These are phyloP conservation scores for Eutypa lata DNA, from an alignment of 2,329 filamentous ascomycete species.

Conservation along the genomic window DNA sequence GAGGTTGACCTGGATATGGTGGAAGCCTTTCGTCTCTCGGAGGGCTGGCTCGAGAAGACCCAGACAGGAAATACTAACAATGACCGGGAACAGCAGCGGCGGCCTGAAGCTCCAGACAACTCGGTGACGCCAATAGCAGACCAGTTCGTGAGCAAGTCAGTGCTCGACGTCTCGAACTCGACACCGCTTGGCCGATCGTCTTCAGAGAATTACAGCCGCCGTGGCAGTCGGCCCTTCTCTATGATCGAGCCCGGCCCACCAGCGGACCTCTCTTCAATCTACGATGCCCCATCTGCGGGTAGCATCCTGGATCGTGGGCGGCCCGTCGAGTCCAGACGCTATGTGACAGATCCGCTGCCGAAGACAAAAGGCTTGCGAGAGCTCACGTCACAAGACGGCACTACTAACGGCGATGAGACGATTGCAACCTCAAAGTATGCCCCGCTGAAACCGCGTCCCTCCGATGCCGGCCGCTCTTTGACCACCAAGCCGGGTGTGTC, in stretches of 20 bases:
- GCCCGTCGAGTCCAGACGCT: constrained; percentile 8
- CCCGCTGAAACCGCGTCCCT: too few relatives aligned
- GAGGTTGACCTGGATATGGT: constrained; percentile 11
- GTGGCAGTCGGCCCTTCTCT: constrained; percentile 5
- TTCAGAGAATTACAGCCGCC: not conserved
- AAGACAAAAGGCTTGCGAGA: not conserved
- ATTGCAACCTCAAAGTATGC: too few relatives aligned
- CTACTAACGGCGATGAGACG: not conserved
- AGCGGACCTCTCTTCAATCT: not conserved
- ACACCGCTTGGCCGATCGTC: too few relatives aligned
- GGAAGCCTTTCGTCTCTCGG: constrained; percentile 5
- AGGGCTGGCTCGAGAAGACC: constrained; percentile 9
- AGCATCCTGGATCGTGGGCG: constrained; percentile 13
- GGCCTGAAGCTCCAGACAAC: not conserved
- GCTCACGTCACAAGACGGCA: not conserved
- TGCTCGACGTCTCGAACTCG: not conserved
- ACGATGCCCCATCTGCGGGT: not conserved
- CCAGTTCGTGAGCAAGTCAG: constrained; percentile 1
- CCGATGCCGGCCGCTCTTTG: too few relatives aligned
- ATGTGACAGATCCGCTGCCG: constrained; percentile 2
- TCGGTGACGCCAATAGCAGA: constrained; percentile 9
- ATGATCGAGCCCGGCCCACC: constrained; percentile 4
- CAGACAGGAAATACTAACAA: not conserved
- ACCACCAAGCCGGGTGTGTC: not conserved
- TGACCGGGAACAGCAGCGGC: not conserved